Percentiles rank a stretch among this genome's conserved stretches.
phyloP scores from a whole-genome alignment of 768 basidiomycete species.

The Lentinula sp. region DNA sequence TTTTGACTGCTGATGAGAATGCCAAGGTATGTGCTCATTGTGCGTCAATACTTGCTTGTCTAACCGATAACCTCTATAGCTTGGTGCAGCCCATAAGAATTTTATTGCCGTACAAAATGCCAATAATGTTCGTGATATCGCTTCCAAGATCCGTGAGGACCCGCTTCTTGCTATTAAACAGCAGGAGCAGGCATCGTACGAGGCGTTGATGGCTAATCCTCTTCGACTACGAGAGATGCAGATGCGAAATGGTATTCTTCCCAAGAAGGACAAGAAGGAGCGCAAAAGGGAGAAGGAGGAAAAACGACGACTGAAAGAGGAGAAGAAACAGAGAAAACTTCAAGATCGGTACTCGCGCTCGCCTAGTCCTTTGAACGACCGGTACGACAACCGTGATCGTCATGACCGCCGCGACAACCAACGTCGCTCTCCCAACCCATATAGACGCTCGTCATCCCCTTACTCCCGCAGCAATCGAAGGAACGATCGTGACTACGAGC shows the following conservation, averaged over 20 bases:
- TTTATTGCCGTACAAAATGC: slow-evolving; percentile 96
- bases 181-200: slow-evolving; percentile 91
- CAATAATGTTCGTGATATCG: slow-evolving; percentile 81
- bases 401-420: not conserved
- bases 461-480: not conserved
- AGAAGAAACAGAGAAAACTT: slow-evolving; percentile 16
- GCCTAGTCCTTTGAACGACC: slow-evolving; percentile 35
- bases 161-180: slow-evolving; percentile 97
- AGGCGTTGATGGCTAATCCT: slow-evolving; percentile 82
- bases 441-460: slow-evolving; percentile 10
- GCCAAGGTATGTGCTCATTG: slow-evolving; percentile 54
- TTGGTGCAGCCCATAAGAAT: slow-evolving; percentile 84
- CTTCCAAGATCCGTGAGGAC: slow-evolving; percentile 94
- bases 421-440: not conserved
- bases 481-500: slow-evolving; percentile 16
- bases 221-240: slow-evolving; percentile 78
- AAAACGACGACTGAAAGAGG: slow-evolving; percentile 28
- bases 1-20: slow-evolving; percentile 86
- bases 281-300: slow-evolving; percentile 53
- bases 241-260: slow-evolving; percentile 74
- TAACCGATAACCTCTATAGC: slow-evolving; percentile 28
- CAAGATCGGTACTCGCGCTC: slow-evolving; percentile 32
- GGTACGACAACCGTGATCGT: slow-evolving; percentile 9
- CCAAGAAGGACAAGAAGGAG: slow-evolving; percentile 69
- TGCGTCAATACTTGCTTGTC: not conserved